These are phyloP conservation scores for Paraglomus occultum DNA, from an alignment of 192 early-diverging fungal genomes.

Conservation along the genomic window DNA sequence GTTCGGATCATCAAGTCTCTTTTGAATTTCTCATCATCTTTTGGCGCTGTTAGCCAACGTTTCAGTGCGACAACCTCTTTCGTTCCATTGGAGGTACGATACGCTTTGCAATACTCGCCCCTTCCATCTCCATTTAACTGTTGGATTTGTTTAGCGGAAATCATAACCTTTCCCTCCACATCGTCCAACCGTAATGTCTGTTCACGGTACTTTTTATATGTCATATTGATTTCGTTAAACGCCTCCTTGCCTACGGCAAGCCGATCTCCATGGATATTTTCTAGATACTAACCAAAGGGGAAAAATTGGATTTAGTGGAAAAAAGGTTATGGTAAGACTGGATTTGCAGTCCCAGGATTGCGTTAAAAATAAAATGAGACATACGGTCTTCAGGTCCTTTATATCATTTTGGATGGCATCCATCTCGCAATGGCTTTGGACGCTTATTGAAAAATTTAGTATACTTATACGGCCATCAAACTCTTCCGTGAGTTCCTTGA, in stretches of 20 bases:
- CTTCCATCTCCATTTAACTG: background rate
- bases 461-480: conserved; percentile 22
- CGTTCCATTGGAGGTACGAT: background rate
- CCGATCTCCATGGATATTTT: background rate
- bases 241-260: background rate
- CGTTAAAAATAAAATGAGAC: background rate
- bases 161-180: background rate
- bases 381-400: conserved; percentile 9
- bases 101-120: background rate
- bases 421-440: conserved; percentile 19
- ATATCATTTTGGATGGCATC: conserved; percentile 3
- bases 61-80: conserved; percentile 17
- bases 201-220: background rate
- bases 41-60: background rate
- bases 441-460: conserved; percentile 18
- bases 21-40: conserved; percentile 8
- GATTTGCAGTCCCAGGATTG: background rate
- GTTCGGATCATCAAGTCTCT: conserved; percentile 23
- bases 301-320: background rate
- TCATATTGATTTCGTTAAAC: background rate
- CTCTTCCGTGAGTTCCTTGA: conserved; percentile 14
- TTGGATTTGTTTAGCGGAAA: background rate
- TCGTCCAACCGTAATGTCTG: background rate
- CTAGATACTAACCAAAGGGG: background rate
- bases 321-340: background rate